Percentiles rank a stretch among this genome's conserved stretches.
Conservation (phyloP, 1,284 basidiomycete species). For the Porodaedalea pini region DNA sequence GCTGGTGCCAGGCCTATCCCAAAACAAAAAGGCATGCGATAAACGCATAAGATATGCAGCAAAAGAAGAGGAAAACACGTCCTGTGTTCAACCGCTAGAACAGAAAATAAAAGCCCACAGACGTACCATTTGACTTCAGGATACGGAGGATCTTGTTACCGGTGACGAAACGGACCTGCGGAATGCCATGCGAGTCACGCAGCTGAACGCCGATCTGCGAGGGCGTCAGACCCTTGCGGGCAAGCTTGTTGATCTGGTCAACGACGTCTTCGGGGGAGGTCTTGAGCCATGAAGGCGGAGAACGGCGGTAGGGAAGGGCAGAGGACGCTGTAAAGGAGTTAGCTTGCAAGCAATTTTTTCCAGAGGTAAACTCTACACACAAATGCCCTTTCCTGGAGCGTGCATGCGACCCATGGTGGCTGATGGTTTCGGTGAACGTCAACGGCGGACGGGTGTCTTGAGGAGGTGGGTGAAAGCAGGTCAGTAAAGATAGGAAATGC, state of each 20-base stretch:
- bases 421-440: slow-evolving; percentile 14
- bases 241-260: slow-evolving; percentile 96
- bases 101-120: slow-evolving; percentile 9
- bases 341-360: slow-evolving; percentile 6
- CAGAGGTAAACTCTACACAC: slow-evolving; percentile 43
- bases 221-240: slow-evolving; percentile 95
- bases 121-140: slow-evolving; percentile 89
- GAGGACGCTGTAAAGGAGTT: slow-evolving; percentile 67
- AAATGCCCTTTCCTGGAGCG: slow-evolving; percentile 98
- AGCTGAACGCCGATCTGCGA: slow-evolving; percentile 98
- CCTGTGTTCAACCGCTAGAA: slow-evolving; percentile 28
- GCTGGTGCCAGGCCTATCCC: slow-evolving; percentile 90
- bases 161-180: slow-evolving; percentile 95
- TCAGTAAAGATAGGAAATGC: not conserved
- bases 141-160: slow-evolving; percentile 99
- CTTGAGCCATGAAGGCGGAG: slow-evolving; percentile 96
- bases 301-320: slow-evolving; percentile 95
- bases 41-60: slow-evolving; percentile 26
- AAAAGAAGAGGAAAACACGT: slow-evolving; percentile 22
- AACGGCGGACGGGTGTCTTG: slow-evolving; percentile 5
- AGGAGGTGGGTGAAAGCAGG: not conserved
- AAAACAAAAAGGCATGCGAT: slow-evolving; percentile 49
- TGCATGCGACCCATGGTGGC: slow-evolving; percentile 88
- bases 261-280: slow-evolving; percentile 92
- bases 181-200: slow-evolving; percentile 97